These are phyloP conservation scores for Sporodiniella umbellata DNA, from an alignment of 371 early-diverging fungal genomes.

Conservation along the genomic window DNA sequence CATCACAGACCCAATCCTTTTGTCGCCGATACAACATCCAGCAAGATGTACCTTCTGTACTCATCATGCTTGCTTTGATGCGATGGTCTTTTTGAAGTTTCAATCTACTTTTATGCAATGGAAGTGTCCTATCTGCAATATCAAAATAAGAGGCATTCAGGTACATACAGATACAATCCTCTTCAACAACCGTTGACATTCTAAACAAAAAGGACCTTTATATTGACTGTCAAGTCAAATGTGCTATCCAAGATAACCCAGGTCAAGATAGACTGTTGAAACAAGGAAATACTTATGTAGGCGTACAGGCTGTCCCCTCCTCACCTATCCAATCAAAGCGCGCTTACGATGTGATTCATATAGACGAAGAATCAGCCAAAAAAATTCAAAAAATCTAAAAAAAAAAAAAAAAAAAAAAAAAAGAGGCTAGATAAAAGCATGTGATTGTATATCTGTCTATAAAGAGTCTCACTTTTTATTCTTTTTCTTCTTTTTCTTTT, in stretches of 20 bases:
- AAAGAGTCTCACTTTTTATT: background rate
- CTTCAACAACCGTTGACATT: background rate
- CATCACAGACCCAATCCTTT: conserved; percentile 29
- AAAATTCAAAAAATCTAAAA: background rate
- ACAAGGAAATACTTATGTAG: conserved; percentile 1
- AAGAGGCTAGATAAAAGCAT: too few species aligned
- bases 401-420: too few species aligned
- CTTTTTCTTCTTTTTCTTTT: background rate
- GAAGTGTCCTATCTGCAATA: conserved; percentile 26
- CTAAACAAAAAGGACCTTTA: conserved; percentile 31
- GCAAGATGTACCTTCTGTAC: conserved; percentile 36
- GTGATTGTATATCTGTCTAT: conserved; percentile 2
- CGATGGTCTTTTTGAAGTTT: conserved; percentile 13
- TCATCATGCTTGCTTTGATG: conserved; percentile 41
- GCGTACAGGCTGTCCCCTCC: background rate
- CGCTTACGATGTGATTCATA: background rate
- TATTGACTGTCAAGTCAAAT: conserved; percentile 19
- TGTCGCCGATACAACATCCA: conserved; percentile 34
- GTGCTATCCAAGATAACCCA: conserved; percentile 14
- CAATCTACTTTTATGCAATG: conserved; percentile 16
- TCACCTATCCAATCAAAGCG: background rate
- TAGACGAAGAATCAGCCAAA: conserved; percentile 2
- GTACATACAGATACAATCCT: too few species aligned
- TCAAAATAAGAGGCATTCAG: conserved; percentile 26
- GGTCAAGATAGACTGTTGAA: conserved; percentile 15